Conservation (phyloP, 1,284 basidiomycete genomes). For the Pisolithus thermaeus region DNA sequence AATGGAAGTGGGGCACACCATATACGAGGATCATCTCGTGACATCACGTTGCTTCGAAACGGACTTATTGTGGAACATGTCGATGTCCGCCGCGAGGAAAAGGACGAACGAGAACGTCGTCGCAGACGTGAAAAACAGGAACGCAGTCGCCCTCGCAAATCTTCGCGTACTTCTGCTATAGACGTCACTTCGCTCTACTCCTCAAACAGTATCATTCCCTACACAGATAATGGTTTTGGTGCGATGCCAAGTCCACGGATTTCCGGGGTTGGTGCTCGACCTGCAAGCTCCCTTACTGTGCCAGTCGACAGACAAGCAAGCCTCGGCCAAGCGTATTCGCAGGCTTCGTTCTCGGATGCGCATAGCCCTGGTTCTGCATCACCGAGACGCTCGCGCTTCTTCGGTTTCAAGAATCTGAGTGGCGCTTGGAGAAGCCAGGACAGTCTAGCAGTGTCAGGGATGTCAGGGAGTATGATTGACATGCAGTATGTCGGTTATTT, state of each 20-base stretch:
- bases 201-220: slow-evolving; percentile 46
- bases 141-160: slow-evolving; percentile 58
- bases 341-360: slow-evolving; percentile 72
- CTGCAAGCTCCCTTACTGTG: slow-evolving; percentile 60
- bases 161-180: slow-evolving; percentile 58
- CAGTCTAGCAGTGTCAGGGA: slow-evolving; percentile 71
- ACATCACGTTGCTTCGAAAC: slow-evolving; percentile 76
- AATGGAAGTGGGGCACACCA: slow-evolving; percentile 32
- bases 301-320: slow-evolving; percentile 51
- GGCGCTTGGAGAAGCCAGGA: slow-evolving; percentile 73
- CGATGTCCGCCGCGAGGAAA: slow-evolving; percentile 75
- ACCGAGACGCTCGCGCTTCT: slow-evolving; percentile 71
- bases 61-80: slow-evolving; percentile 84
- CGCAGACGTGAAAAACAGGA: slow-evolving; percentile 59
- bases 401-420: slow-evolving; percentile 75
- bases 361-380: slow-evolving; percentile 66
- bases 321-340: slow-evolving; percentile 61
- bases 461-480: slow-evolving; percentile 83
- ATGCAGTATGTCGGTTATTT: slow-evolving; percentile 72
- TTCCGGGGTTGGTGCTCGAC: slow-evolving; percentile 55
- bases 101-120: slow-evolving; percentile 58
- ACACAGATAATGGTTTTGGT: slow-evolving; percentile 54
- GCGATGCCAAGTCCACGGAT: slow-evolving; percentile 53
- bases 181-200: slow-evolving; percentile 71
- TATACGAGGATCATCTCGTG: slow-evolving; percentile 51